Base-by-base conservation (phyloP, 805 yeast genomes). In the Saccharomyces kudriavzevii region DNA sequence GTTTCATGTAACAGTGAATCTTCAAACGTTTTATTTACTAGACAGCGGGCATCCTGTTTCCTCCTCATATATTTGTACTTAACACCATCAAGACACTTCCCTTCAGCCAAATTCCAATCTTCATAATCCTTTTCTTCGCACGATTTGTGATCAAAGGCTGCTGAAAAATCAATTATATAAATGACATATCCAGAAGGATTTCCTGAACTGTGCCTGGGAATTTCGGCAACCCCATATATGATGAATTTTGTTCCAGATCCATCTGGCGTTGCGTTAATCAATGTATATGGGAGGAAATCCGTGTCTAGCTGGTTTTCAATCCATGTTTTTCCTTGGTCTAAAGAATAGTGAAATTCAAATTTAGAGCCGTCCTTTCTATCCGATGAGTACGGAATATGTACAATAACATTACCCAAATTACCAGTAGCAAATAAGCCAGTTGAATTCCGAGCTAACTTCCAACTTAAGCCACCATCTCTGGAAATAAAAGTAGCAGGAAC, bases 291-390 rank as follows among this genome's bases (percentile, higher is more conserved):
- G 5, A 84, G 81, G 40, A 62, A 59, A 11, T 82, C 61, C 0
- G 73, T 56, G 8, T 78, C 83, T 3, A 88, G 64, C n/a, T 76
- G 72, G 29, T 73, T 70, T 40, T 73, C 74, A 4, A 64, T 54
- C 91, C 94, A 89, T 2, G 84, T 67, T 31, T 73, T 65, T 46
- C 96, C 96, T 64, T 86, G 89, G 65, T 89, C 91, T 13, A 83
- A 64, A 0, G 95, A 83, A 61, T 75, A 89, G 51, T 66, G 72
- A 45, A 75, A 59, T 40, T 69, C 68, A 20, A 68, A 59, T 13
- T 70, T 62, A 2, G 67, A 63, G 11, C 70, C 68, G 5, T 68
- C 67, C 50, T 74, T 73, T 0, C 65, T 61, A 4, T 62, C 64
- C 4, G 75, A 63, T n/a, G 65, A 61, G 30, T 60, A 69, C 35